Percentiles rank a stretch among this genome's conserved stretches.
phyloP scores from a whole-genome alignment of 2,329 filamentous ascomycete genomes.

The Fusarium sp. region DNA sequence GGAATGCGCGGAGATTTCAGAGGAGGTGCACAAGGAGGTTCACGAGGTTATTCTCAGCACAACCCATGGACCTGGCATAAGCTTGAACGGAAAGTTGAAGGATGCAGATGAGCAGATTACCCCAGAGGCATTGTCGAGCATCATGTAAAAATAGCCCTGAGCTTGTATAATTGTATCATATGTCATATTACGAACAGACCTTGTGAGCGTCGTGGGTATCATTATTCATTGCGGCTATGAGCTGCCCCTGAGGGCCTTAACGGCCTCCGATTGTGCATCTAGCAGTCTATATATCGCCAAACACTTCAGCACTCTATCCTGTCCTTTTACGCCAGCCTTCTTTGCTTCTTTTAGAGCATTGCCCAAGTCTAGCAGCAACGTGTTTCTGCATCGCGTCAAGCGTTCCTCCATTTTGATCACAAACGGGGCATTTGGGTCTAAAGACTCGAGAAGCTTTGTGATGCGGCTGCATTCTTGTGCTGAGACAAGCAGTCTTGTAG shows the following conservation, averaged over 20 bases:
- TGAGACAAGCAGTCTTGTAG: slow-evolving; percentile 56
- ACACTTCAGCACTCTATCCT: slow-evolving; percentile 59
- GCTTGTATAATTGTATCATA: slow-evolving; percentile 52
- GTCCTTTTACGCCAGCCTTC: slow-evolving; percentile 54
- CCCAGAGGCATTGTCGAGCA: slow-evolving; percentile 60
- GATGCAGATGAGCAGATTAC: slow-evolving; percentile 66
- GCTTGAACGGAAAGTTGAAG: slow-evolving; percentile 81
- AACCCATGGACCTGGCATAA: slow-evolving; percentile 87
- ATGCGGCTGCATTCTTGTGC: slow-evolving; percentile 58
- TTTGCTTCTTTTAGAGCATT: slow-evolving; percentile 58
- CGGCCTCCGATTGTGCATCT: slow-evolving; percentile 61
- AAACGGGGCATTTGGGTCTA: slow-evolving; percentile 60
- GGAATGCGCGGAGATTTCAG: slow-evolving; percentile 77
- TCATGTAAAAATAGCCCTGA: slow-evolving; percentile 56
- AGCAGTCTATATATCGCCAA: slow-evolving; percentile 63
- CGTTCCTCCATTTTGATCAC: slow-evolving; percentile 63
- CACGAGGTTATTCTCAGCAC: slow-evolving; percentile 82
- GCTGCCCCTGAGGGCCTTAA: slow-evolving; percentile 57
- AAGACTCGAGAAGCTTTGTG: slow-evolving; percentile 52
- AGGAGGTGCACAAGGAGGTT: slow-evolving; percentile 55
- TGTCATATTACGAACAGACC: slow-evolving; percentile 44
- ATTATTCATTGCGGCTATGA: slow-evolving; percentile 39
- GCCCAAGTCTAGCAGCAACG: slow-evolving; percentile 64
- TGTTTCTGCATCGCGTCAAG: slow-evolving; percentile 63
- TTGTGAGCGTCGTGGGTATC: slow-evolving; percentile 43